A percentile compares a stretch with the other conserved stretches of the same genome.
phyloP scores from a whole-genome alignment of 441 rosid species.

The Arabidopsis hybrid region DNA sequence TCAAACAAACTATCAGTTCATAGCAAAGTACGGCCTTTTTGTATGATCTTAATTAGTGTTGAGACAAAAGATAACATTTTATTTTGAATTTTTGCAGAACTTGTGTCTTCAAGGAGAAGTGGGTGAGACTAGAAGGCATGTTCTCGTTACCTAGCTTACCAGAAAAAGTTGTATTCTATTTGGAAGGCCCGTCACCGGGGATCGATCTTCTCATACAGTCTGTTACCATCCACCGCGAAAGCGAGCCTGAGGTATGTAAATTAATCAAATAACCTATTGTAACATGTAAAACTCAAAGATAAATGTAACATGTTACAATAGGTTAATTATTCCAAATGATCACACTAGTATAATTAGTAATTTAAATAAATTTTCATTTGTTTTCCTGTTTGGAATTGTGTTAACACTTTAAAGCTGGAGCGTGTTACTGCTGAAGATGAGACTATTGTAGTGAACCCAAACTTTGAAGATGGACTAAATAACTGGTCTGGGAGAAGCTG shows the following conservation, averaged over 20 bases:
- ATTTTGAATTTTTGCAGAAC: conserved; percentile 58
- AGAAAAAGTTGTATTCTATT: conserved; percentile 63
- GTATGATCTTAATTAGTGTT: conserved; percentile 14
- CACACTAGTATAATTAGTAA: background rate
- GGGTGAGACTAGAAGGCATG: conserved; percentile 79
- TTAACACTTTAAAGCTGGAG: conserved; percentile 41
- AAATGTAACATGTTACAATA: background rate
- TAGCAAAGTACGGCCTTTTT: conserved; percentile 68
- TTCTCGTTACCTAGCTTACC: conserved; percentile 29
- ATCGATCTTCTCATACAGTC: conserved; percentile 71
- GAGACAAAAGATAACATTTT: background rate
- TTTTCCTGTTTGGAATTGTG: background rate
- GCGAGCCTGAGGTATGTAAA: conserved; percentile 50
- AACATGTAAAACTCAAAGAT: no score
- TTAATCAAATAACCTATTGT: background rate
- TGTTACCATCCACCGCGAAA: conserved; percentile 56
- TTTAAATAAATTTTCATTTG: background rate
- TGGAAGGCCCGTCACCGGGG: conserved; percentile 91
- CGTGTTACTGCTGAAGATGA: conserved; percentile 53
- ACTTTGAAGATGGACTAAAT: conserved; percentile 77
- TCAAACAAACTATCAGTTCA: conserved; percentile 56
- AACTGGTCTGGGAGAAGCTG: conserved; percentile 97
- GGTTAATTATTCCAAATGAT: background rate
- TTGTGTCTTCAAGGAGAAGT: conserved; percentile 67
- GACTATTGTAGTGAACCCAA: conserved; percentile 69